Conservation (phyloP, 441 rosid species). For the Theobroma grandiflorum region DNA sequence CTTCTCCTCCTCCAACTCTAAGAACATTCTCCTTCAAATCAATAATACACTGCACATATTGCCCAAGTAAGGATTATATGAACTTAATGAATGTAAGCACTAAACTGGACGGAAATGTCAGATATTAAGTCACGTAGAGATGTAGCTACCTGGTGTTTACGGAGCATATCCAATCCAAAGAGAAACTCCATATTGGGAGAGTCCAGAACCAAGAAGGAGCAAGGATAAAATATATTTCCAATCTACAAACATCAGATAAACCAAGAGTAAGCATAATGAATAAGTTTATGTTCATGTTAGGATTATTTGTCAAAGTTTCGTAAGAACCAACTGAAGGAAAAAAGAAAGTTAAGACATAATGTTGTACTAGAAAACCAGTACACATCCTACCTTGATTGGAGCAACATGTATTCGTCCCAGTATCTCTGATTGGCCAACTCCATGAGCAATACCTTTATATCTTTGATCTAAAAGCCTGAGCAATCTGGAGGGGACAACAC, state of each 20-base stretch:
- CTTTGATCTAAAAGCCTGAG: constrained; percentile 93
- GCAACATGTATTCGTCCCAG: constrained; percentile 97
- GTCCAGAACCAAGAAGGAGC: constrained; percentile 93
- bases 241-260: constrained; percentile 56
- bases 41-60: constrained; percentile 73
- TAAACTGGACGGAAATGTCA: neutral
- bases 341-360: neutral
- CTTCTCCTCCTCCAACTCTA: constrained; percentile 97
- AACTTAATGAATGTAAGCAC: constrained; percentile 22
- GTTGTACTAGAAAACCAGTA: neutral
- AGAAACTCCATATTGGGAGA: constrained; percentile 97
- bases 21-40: constrained; percentile 91
- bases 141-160: constrained; percentile 90
- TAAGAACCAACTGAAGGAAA: neutral
- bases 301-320: neutral
- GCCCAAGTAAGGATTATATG: constrained; percentile 14
- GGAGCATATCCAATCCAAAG: constrained; percentile 98
- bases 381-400: constrained; percentile 75
- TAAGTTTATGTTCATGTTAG: neutral
- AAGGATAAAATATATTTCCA: constrained; percentile 85
- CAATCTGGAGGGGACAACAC: constrained; percentile 54
- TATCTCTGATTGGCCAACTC: constrained; percentile 98
- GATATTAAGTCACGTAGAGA: constrained; percentile 24
- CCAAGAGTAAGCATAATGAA: constrained; percentile 2
- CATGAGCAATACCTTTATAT: constrained; percentile 95